Base-by-base conservation (phyloP, 176 grass and related monocot species). In the Puccinellia tenuiflora region DNA sequence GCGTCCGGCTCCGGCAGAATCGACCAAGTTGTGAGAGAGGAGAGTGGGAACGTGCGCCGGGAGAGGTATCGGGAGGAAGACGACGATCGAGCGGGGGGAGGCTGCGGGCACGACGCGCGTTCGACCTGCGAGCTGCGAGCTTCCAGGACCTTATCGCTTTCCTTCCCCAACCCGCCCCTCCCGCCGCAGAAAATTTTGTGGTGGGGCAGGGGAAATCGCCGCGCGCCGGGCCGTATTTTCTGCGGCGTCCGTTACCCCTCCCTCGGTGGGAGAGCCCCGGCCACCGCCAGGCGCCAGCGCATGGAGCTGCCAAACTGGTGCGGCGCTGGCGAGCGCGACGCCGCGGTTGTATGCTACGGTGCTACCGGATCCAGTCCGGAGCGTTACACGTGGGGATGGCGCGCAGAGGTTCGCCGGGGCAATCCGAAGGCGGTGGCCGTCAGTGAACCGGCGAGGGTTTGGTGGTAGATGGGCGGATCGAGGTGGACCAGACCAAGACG, bases 81-180 rank as follows among this genome's bases (percentile, higher is more conserved):
- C 70, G 62, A 63, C 21, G 9, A 6, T 2, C 37, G 46, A 17
- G 5, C 38, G 38, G 6, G 38, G 43, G 75, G 75, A 25, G 11
- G 6, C 62, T 33, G 68, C 18, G 71, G 59, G 77, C 75, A 80
- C 64, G 78, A 85, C 83, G 78, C 63, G 78, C 34, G 71, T 70
- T 56, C 45, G 40, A 72, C 30, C 38, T 57, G 30, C 78, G 61
- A 45, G 73, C 37, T 48, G 67, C 72, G 24, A 75, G 9, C 48
- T 76, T 30, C 25, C 31, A 3, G 54, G 18, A 83, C 78, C 86
- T 88, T 91, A 88, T 91, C 90, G 90, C 82, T 78, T 85, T 78
- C 88, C 52, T 78, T 80, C 39, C 76, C 29, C 72, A 1, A 25
- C 26, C 50, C 38, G 42, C 40, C 28, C 42, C 77, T 51, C 51